phyloP scores from a whole-genome alignment of 2,329 filamentous ascomycete species.

The Claviceps humidiphila region DNA sequence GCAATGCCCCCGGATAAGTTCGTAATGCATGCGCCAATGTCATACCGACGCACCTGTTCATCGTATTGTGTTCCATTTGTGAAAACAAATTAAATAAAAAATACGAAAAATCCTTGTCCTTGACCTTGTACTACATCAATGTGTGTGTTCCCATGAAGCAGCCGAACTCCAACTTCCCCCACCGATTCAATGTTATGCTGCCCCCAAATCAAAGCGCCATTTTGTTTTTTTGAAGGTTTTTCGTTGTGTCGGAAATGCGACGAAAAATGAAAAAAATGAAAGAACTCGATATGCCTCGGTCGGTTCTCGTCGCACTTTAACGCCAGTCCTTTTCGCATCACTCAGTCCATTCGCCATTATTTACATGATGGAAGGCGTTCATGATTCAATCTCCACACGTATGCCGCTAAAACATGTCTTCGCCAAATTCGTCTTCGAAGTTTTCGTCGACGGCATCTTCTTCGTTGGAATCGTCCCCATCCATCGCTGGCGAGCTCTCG shows the following conservation, averaged over 20 bases:
- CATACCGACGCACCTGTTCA: background rate
- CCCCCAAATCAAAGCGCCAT: background rate
- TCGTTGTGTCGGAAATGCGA: too few species aligned
- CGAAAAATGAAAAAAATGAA: too few species aligned
- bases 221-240: background rate
- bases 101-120: too few species aligned
- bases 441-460: background rate
- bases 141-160: background rate
- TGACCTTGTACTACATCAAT: background rate
- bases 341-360: background rate
- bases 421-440: background rate
- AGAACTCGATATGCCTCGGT: too few species aligned
- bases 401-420: background rate
- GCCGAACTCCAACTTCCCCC: background rate
- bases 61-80: background rate
- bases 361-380: too few species aligned
- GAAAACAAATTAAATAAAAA: too few species aligned
- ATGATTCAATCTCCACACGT: background rate
- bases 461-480: constrained; percentile 1
- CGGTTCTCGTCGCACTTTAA: too few species aligned
- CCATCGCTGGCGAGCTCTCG: background rate
- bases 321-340: background rate
- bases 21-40: background rate
- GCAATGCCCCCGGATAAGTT: background rate
- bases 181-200: background rate